A percentile compares a stretch with the other conserved stretches of the same genome.
Evolutionary conservation across 2,329 filamentous ascomycete genomes (phyloP).

Genomic region (Ophiostoma sp.): DNA sequence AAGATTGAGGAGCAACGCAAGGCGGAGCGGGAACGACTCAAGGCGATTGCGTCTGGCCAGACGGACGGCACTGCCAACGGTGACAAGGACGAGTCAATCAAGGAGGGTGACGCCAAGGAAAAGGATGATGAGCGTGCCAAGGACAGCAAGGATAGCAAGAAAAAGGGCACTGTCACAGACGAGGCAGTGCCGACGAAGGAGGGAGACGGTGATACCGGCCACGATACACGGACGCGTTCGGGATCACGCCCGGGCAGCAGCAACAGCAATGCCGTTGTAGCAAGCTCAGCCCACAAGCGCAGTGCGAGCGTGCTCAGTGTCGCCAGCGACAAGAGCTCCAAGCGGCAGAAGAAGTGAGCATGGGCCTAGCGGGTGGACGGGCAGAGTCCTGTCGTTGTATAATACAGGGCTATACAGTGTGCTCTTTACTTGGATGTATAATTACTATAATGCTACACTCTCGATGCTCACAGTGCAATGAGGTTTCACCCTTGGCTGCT

Average conservation of each 20-base stretch:
- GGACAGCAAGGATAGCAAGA: background rate
- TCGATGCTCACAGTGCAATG: background rate
- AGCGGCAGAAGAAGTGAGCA: conserved; percentile 51
- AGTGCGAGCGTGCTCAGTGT: conserved; percentile 76
- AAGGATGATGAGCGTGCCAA: background rate
- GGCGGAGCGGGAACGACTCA: conserved; percentile 44
- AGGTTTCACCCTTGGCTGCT: too few relatives aligned
- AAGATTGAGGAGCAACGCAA: conserved; percentile 54
- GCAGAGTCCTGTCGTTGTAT: background rate
- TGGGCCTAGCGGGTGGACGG: background rate
- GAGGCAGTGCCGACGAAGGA: conserved; percentile 22
- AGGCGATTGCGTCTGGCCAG: conserved; percentile 23
- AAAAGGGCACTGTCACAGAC: conserved; percentile 6
- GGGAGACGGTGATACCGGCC: conserved; percentile 27
- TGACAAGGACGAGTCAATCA: background rate
- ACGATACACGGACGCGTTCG: conserved; percentile 27
- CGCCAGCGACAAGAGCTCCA: conserved; percentile 58
- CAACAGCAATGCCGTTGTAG: conserved; percentile 12
- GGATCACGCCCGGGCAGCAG: conserved; percentile 32
- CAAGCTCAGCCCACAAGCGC: conserved; percentile 55
- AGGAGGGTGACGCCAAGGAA: conserved; percentile 3
- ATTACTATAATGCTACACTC: background rate
- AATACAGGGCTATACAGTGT: background rate
- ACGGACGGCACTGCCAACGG: conserved; percentile 22
- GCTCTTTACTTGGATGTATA: background rate